These are phyloP conservation scores for Narthecium ossifragum DNA, from an alignment of 106 monocot species.

Conservation along the genomic window DNA sequence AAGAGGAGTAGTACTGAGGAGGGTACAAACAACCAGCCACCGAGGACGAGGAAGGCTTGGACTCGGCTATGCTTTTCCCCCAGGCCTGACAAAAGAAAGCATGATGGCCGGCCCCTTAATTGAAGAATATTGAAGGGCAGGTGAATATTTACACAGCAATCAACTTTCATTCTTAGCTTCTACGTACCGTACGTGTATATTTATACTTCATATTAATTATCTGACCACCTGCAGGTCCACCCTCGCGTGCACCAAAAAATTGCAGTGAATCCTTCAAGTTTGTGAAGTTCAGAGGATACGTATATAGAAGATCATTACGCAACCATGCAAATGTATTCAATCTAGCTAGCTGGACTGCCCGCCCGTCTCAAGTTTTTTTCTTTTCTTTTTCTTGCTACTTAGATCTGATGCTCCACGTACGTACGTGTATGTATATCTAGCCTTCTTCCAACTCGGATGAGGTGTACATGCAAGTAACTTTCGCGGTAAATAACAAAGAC, in stretches of 20 bases:
- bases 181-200: neutral
- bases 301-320: too few relatives aligned
- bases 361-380: too few relatives aligned
- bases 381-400: too few relatives aligned
- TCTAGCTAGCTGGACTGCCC: too few relatives aligned
- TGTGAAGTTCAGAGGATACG: neutral
- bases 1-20: too few relatives aligned
- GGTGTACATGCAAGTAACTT: too few relatives aligned
- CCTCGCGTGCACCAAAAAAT: neutral
- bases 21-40: conserved; percentile 2
- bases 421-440: too few relatives aligned
- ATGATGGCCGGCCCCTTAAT: too few relatives aligned
- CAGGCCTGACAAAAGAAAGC: conserved; percentile 27
- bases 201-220: neutral
- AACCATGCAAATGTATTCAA: too few relatives aligned
- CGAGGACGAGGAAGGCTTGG: conserved; percentile 23
- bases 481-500: too few relatives aligned
- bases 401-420: too few relatives aligned
- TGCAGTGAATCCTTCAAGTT: neutral
- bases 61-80: conserved; percentile 20
- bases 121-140: neutral
- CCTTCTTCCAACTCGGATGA: too few relatives aligned
- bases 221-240: neutral
- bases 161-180: neutral
- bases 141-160: neutral